phyloP scores from a whole-genome alignment of 441 rosid genomes.

The Euphorbia schlechtendalii region DNA sequence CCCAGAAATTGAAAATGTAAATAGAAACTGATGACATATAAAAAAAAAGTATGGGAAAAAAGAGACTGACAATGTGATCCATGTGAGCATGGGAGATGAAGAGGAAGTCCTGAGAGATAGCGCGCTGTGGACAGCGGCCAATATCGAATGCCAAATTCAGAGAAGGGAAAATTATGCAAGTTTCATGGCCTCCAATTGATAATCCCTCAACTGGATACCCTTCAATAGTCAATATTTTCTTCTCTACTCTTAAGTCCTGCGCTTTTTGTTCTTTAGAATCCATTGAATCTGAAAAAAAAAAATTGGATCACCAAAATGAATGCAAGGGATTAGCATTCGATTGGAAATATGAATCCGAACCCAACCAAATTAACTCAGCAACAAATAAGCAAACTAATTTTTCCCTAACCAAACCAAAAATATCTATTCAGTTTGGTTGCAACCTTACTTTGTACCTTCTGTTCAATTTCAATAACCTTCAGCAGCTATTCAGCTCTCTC shows the following conservation, averaged over 20 bases:
- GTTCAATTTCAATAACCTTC: no score
- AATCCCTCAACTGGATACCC: slow-evolving; percentile 74
- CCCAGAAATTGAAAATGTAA: background rate
- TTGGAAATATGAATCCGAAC: no score
- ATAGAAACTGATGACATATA: background rate
- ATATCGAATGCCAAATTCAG: slow-evolving; percentile 80
- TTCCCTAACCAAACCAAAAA: no score
- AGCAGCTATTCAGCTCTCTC: no score
- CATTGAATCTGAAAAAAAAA: background rate
- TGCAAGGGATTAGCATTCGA: no score
- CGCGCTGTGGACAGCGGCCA: slow-evolving; percentile 91
- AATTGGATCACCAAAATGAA: no score
- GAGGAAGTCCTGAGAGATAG: slow-evolving; percentile 79
- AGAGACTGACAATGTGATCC: slow-evolving; percentile 77
- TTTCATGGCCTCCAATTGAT: slow-evolving; percentile 89
- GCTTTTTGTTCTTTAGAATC: slow-evolving; percentile 6
- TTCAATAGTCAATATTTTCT: slow-evolving; percentile 34
- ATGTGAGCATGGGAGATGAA: slow-evolving; percentile 89
- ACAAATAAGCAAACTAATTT: no score
- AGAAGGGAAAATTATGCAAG: slow-evolving; percentile 83
- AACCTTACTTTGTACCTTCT: no score
- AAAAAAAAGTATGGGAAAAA: background rate
- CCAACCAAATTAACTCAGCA: no score
- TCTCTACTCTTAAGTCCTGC: slow-evolving; percentile 3
- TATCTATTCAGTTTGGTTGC: no score